Percentiles rank a stretch among this genome's conserved stretches.
phyloP scores from a whole-genome alignment of 345 rosid species.

The Citrus australasica region DNA sequence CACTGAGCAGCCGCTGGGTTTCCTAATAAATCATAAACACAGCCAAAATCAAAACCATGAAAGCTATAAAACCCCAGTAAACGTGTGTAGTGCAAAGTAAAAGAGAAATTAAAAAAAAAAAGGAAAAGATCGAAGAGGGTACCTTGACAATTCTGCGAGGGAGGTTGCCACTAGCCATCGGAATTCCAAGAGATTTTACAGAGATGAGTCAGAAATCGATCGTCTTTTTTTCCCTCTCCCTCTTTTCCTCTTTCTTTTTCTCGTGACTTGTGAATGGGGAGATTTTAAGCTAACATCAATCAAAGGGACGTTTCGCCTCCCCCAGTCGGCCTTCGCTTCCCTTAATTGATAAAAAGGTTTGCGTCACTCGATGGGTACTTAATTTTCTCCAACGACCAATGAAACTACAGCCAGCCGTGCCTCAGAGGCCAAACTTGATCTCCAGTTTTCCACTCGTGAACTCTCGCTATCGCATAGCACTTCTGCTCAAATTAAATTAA shows the following conservation, averaged over 20 bases:
- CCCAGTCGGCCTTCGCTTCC: neutral
- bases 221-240: too few relatives aligned
- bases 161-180: conserved; percentile 47
- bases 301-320: too few relatives aligned
- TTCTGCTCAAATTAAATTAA: too few relatives aligned
- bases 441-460: neutral
- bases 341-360: neutral
- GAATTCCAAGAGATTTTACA: neutral
- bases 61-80: neutral
- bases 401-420: neutral
- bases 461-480: too few relatives aligned
- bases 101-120: neutral
- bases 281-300: neutral
- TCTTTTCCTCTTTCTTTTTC: too few relatives aligned
- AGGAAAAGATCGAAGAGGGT: neutral
- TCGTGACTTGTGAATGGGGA: neutral
- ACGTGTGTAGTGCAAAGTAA: neutral
- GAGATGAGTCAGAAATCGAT: neutral
- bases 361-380: neutral
- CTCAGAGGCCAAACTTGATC: neutral
- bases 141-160: conserved; percentile 54
- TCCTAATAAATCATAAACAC: conserved; percentile 9
- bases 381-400: neutral
- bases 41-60: neutral
- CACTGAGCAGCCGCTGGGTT: conserved; percentile 42